These are phyloP conservation scores for Pseudogymnoascus sp. DNA, from an alignment of 2,329 filamentous ascomycete species.

Conservation along the genomic window DNA sequence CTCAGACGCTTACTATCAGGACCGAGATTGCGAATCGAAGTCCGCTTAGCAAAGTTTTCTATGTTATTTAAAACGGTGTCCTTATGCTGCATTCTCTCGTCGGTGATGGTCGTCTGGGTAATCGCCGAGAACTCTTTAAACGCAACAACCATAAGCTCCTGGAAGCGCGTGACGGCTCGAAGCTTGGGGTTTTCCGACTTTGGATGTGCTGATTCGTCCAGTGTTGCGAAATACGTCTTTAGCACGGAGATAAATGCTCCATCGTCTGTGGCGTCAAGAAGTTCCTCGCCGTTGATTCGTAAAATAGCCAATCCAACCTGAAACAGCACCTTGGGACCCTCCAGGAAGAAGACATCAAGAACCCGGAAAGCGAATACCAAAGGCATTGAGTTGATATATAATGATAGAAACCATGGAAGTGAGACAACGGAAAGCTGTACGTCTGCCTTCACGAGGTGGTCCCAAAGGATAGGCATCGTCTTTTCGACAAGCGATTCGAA, in stretches of 20 bases:
- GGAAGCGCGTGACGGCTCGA: conserved; percentile 87
- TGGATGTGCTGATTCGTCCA: conserved; percentile 93
- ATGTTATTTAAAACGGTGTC: conserved; percentile 91
- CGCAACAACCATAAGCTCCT: conserved; percentile 97
- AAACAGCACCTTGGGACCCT: conserved; percentile 94
- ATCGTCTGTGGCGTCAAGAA: conserved; percentile 87
- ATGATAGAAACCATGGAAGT: conserved; percentile 91
- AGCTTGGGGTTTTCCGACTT: conserved; percentile 93
- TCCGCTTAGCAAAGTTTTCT: conserved; percentile 94
- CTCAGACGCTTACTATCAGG: conserved; percentile 90
- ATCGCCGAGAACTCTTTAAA: conserved; percentile 98
- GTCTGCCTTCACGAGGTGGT: conserved; percentile 93
- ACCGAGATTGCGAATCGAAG: conserved; percentile 88
- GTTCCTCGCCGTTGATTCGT: conserved; percentile 90
- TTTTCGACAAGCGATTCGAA: conserved; percentile 98
- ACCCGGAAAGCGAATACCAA: conserved; percentile 95
- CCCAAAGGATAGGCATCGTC: conserved; percentile 97
- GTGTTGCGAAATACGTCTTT: conserved; percentile 84
- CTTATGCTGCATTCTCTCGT: conserved; percentile 86
- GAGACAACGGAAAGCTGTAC: conserved; percentile 97
- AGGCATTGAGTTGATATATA: conserved; percentile 99
- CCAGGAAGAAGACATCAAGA: conserved; percentile 94
- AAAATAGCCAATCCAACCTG: conserved; percentile 96
- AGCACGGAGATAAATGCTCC: conserved; percentile 94
- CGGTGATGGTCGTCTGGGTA: conserved; percentile 84